Evolutionary conservation across 768 basidiomycete species (phyloP), one percentile per base, ranked within the genome.

Genomic region (Termitomyces sp.): DNA sequence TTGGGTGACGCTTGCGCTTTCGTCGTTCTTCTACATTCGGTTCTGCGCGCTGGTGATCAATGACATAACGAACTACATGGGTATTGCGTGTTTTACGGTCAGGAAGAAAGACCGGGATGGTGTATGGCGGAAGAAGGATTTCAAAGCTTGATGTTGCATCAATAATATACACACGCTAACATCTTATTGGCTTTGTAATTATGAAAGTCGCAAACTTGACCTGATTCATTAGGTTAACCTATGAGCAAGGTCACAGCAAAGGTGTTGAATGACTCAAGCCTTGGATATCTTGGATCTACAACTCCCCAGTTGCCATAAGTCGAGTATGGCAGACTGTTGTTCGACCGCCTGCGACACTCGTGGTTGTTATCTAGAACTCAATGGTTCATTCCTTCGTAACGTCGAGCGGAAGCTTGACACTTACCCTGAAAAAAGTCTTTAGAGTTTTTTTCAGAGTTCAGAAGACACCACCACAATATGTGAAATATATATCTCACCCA

Each of bases 11-110:
- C 55, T 66, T 22, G 53, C 52, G 1, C 64, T 93, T 36, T 88
- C 93, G 3, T 69, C 91, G 56, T 60, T 85, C 65, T 79, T 81
- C 43, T 96, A 92, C 65, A 83, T 78, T 26, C 80, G 88, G 45
- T 95, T 95, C 71, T 89, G 87, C 64, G 78, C 82, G 30, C 75
- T 88, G n/a, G 92, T 95, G 55, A 93, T 95, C 64, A 72, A 71
- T 59, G 89, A 94, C 62, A 92, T 98, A 71, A 96, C 93, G 56
- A 83, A 94, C 59, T 88, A 88, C 72, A 80, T 96, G 60, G 96
- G 96, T 13, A 93, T 97, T 64, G 96, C 93, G 1, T 98, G 94
- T 74, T 94, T 97, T 67, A 93, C 90, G 16, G 94, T 97, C 46
- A 78, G 86, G 55, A 94, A 91, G 76, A 90, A 85, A 79, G 92